Evolutionary conservation across 805 yeast genomes (phyloP), one percentile per base, ranked within the genome.

Genomic region (Yamadazyma akitaensis): DNA sequence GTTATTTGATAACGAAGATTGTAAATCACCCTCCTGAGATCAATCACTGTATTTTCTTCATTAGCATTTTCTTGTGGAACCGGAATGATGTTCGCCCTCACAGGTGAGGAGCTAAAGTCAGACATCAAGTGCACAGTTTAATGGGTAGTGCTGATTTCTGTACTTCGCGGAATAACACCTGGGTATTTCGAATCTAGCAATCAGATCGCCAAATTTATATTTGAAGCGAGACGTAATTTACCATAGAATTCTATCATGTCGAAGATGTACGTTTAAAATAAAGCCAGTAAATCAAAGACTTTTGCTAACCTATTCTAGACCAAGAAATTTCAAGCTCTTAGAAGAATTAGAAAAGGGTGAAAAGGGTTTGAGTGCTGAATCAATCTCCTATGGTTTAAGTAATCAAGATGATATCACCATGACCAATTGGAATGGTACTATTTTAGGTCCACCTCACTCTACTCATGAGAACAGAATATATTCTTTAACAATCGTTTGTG

Each of bases 281-380:
- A 10, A 24, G 18, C 6, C 13, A 9, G 3, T 21, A 24, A 14
- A 19, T 2, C 5, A 24, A 7, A 14, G 50, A 12, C 6, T 8
- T 14, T 3, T 43, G 37, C 47, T 43, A 42, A 56, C 61, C 54
- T 61, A 18, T 17, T 26, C 18, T 53, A 81, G 87, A 36, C 99
- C 99, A 55, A 82, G 99, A 68, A 91, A 88, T 64, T 94, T 94
- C 69, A 87, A 96, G 63, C 80, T 94, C 30, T 77, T 94, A 51
- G 99, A 94, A 69, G 99, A 94, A 70, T 76, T 94, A 54, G 99
- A 95, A 66, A 92, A 92, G 60, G 99, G 99, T 41, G 99, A 94
- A 63, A 94, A 94, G 65, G 99, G 99, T 17, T 74, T 88, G 40
- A 97, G 98, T 17, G 94, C 97, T 21, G 98, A 94, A 65, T 87